These are phyloP conservation scores for Mycogone perniciosa DNA, from an alignment of 2,329 filamentous ascomycete species.

Conservation along the genomic window DNA sequence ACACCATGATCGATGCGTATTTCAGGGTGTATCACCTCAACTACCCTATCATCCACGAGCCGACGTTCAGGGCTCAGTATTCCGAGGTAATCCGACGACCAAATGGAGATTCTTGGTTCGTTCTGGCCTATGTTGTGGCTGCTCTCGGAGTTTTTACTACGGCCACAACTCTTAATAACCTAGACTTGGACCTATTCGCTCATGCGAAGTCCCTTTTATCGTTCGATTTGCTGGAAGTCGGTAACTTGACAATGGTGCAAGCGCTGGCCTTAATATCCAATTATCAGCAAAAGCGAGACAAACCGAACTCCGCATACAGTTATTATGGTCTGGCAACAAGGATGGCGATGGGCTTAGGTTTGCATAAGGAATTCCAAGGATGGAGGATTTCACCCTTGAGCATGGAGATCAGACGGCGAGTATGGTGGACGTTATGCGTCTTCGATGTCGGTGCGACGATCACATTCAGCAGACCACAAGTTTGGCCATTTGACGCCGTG, in stretches of 20 bases:
- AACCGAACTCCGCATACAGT: slow-evolving; percentile 47
- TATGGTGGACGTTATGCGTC: slow-evolving; percentile 36
- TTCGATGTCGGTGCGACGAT: slow-evolving; percentile 43
- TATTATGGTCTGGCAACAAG: slow-evolving; percentile 44
- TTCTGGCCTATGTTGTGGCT: slow-evolving; percentile 29
- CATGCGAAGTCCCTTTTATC: slow-evolving; percentile 30
- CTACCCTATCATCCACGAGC: slow-evolving; percentile 42
- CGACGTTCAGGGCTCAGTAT: slow-evolving; percentile 35
- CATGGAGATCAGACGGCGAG: slow-evolving; percentile 30
- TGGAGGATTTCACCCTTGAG: slow-evolving; percentile 27
- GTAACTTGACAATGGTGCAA: slow-evolving; percentile 40
- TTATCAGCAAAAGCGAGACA: slow-evolving; percentile 45
- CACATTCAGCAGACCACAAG: slow-evolving; percentile 39
- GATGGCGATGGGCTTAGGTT: slow-evolving; percentile 43
- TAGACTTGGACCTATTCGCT: slow-evolving; percentile 24
- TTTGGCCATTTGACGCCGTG: slow-evolving; percentile 34
- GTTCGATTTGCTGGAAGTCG: slow-evolving; percentile 38
- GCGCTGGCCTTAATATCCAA: slow-evolving; percentile 39
- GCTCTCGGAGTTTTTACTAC: slow-evolving; percentile 32
- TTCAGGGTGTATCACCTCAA: slow-evolving; percentile 39
- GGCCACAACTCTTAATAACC: slow-evolving; percentile 15
- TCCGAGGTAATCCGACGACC: slow-evolving; percentile 28
- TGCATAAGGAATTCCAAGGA: slow-evolving; percentile 40
- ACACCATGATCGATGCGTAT: slow-evolving; percentile 34
- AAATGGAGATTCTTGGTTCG: slow-evolving; percentile 24